These are phyloP conservation scores for Lichtheimia ornata DNA, from an alignment of 371 early-diverging fungal genomes.

Conservation along the genomic window DNA sequence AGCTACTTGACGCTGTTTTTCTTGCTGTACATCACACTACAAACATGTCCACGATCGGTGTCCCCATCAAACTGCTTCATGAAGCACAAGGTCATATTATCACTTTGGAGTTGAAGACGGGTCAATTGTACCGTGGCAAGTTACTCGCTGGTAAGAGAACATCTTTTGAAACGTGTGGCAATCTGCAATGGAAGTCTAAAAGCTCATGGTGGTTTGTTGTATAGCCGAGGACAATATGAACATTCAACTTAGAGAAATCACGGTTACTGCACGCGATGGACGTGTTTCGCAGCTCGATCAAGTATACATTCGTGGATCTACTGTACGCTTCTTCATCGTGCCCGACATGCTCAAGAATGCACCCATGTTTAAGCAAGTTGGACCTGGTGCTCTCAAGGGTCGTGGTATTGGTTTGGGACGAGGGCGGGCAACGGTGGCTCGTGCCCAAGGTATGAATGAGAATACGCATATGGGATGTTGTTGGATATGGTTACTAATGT, in stretches of 20 bases:
- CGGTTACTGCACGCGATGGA: conserved; percentile 91
- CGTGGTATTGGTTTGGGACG: conserved; percentile 86
- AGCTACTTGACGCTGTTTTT: too few relatives aligned
- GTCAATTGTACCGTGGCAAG: conserved; percentile 92
- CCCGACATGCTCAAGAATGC: conserved; percentile 99
- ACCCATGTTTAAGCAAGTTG: conserved; percentile 93
- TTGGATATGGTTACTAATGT: background rate
- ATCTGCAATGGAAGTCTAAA: too few relatives aligned
- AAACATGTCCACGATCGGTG: conserved; percentile 69
- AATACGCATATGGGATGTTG: too few relatives aligned
- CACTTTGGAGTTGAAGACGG: conserved; percentile 93
- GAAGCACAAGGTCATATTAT: conserved; percentile 97
- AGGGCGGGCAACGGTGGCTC: conserved; percentile 85
- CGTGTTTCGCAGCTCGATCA: conserved; percentile 90
- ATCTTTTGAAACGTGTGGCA: too few relatives aligned
- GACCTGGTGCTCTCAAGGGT: conserved; percentile 79
- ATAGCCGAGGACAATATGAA: conserved; percentile 99
- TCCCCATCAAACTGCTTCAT: conserved; percentile 95
- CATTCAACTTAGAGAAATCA: conserved; percentile 91
- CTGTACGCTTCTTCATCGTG: conserved; percentile 94
- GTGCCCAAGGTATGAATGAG: conserved; percentile 67
- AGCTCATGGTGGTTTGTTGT: background rate
- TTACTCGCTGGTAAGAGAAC: conserved; percentile 77
- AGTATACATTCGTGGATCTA: conserved; percentile 95
- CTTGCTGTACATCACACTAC: too few relatives aligned